Base-by-base conservation (phyloP, 2,329 filamentous ascomycete species). In the Fusarium gaditjirri region DNA sequence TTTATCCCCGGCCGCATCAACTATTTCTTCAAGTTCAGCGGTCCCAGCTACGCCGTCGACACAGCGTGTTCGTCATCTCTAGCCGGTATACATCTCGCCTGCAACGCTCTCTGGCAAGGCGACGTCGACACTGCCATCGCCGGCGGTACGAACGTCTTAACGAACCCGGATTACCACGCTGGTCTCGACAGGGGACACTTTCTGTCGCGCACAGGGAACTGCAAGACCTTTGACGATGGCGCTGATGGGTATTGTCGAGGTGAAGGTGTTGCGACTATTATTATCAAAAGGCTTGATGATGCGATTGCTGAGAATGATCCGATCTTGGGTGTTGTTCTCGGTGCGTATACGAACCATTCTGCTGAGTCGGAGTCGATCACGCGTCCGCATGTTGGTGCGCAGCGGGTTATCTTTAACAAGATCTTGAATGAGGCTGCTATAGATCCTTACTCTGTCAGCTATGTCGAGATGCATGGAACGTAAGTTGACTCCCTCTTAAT, bases 401-500 rank as follows among this genome's bases (percentile, higher is more conserved):
- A 94, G 73, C 84, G 88, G 39, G 85, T 84, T 65, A 81, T 93
- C 7, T 92, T 90, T 76, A 86, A 86, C 68, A 86, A 86, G 52
- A 84, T 97, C 33, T 85, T 96, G 2, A 88, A 91, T 38, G 89
- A 93, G 44, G 91, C 93, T 29, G 91, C 91, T 62, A 87, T 96
- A 21, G 91, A 95, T 76, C 92, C 94, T 3, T 87, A 90, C 56
- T 91, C 94, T 61, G 88, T 97, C 33, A 90, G 90, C 80, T 97
- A 96, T 75, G 92, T 97, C 6, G 94, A 97, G 81, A 94, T 97
- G 90, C 94, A 97, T 79, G 94, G 94, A 43, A 71, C 69, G 68
- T 62, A 25, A 70, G 67, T 61, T 11, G 9, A 17, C 0, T n/a
- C 3, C 7, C 10, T 12, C 2, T 2, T n/a, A n/a, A n/a, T n/a